A percentile compares a stretch with the other conserved stretches of the same genome.
Conservation (phyloP, 805 yeast species). For the Danielia reshetovae region DNA sequence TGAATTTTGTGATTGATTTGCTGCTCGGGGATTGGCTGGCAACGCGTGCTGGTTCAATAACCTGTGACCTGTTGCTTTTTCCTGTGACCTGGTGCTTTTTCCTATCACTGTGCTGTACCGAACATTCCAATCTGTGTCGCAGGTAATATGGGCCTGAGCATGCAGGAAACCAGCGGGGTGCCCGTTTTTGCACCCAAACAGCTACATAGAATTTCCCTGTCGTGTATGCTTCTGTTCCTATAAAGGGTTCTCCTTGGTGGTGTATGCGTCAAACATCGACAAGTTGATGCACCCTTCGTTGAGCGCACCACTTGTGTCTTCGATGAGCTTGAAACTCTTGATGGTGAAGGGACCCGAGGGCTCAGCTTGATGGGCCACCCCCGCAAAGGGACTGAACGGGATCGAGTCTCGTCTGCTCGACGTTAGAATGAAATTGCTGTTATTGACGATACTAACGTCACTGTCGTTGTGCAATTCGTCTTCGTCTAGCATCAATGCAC, state of each 20-base stretch:
- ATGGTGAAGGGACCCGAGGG: constrained; percentile 21
- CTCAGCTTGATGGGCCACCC: constrained; percentile 7
- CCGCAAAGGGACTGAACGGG: constrained; percentile 12
- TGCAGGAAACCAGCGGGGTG: too few relatives aligned
- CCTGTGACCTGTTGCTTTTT: too few relatives aligned
- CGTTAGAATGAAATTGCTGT: constrained; percentile 21
- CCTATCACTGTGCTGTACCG: too few relatives aligned
- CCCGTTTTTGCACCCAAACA: too few relatives aligned
- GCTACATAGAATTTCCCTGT: too few relatives aligned
- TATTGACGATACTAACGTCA: constrained; percentile 30
- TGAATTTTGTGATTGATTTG: too few relatives aligned
- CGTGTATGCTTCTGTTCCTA: constrained; percentile 7
- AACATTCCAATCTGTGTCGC: too few relatives aligned
- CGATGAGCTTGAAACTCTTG: constrained; percentile 36
- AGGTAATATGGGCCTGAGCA: too few relatives aligned
- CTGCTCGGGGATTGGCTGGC: too few relatives aligned
- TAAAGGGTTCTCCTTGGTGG: constrained; percentile 40
- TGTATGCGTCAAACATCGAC: constrained; percentile 39
- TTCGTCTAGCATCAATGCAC: constrained; percentile 21
- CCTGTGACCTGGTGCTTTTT: too few relatives aligned
- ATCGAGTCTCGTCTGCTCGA: constrained; percentile 10
- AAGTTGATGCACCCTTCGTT: constrained; percentile 41
- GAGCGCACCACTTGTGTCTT: constrained; percentile 32
- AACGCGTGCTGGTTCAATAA: too few relatives aligned
- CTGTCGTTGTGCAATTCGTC: constrained; percentile 29